Conservation (phyloP, 306 rosid genomes). For the Rubus parviflorus region DNA sequence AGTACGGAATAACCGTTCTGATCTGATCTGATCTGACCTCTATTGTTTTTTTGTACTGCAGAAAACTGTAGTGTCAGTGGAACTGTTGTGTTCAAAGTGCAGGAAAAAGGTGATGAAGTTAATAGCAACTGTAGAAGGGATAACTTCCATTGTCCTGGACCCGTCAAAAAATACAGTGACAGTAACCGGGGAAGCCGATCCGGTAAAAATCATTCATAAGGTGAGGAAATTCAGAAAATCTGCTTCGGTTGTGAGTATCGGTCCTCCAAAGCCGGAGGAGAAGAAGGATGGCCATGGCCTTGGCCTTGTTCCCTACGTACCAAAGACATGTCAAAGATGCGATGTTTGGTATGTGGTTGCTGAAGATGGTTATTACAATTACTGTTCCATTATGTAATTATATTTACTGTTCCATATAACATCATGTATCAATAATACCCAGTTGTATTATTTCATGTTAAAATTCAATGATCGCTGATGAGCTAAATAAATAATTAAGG, state of each 20-base stretch:
- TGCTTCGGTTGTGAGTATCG: conserved; percentile 42
- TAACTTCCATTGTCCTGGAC: conserved; percentile 45
- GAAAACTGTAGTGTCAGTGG: conserved; percentile 56
- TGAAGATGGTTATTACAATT: conserved; percentile 36
- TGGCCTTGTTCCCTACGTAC: conserved; percentile 10
- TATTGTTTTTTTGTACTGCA: conserved; percentile 37
- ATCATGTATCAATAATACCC: not conserved
- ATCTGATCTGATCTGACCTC: conserved; percentile 18
- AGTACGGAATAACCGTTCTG: conserved; percentile 3
- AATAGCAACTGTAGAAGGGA: conserved; percentile 44
- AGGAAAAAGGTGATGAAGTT: conserved; percentile 53
- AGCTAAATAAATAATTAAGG: not conserved
- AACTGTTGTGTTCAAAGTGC: conserved; percentile 55
- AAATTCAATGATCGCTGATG: not conserved
- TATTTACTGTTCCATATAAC: not conserved
- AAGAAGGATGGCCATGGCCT: conserved; percentile 37
- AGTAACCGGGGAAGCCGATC: conserved; percentile 59
- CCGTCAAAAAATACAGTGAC: conserved; percentile 47
- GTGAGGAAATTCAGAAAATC: conserved; percentile 50
- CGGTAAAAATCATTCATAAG: conserved; percentile 46
- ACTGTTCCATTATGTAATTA: conserved; percentile 48
- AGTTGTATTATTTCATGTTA: not conserved
- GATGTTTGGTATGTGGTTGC: conserved; percentile 49
- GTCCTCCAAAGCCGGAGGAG: conserved; percentile 39
- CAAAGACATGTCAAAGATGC: conserved; percentile 41